Evolutionary conservation across 139 green algal genomes (phyloP).

Genomic region (Coccomyxa sp.): DNA sequence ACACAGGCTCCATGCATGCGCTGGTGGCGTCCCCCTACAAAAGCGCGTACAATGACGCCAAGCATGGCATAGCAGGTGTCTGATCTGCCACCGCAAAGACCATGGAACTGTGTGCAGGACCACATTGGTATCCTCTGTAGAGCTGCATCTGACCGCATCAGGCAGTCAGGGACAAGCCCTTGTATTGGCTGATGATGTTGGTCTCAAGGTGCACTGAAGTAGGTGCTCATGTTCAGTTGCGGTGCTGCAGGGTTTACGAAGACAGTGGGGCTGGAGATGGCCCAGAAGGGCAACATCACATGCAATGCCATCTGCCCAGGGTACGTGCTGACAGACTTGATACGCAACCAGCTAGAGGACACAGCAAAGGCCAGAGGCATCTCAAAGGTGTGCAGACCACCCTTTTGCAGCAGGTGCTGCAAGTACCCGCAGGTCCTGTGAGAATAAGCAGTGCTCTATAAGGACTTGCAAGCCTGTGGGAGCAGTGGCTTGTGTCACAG

Average conservation of each 20-base stretch:
- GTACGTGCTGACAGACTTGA: constrained; percentile 63
- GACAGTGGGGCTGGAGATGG: constrained; percentile 72
- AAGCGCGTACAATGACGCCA: constrained; percentile 87
- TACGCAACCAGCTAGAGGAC: constrained; percentile 66
- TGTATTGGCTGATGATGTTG: too few relatives aligned
- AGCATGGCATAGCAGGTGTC: constrained; percentile 71
- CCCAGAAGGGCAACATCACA: constrained; percentile 55
- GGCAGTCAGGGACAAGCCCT: too few relatives aligned
- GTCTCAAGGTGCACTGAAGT: too few relatives aligned
- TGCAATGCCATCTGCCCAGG: constrained; percentile 54
- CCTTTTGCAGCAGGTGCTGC: not conserved
- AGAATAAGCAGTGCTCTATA: too few relatives aligned
- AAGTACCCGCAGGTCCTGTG: too few relatives aligned
- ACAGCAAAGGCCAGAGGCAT: constrained; percentile 67
- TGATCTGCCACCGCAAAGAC: too few relatives aligned
- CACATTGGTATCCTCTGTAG: too few relatives aligned
- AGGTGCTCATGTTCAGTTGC: not conserved
- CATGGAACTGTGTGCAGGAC: too few relatives aligned
- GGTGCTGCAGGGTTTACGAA: constrained; percentile 70
- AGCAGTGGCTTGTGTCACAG: too few relatives aligned
- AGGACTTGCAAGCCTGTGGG: not conserved
- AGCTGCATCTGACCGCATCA: too few relatives aligned
- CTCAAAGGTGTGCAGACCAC: constrained; percentile 29
- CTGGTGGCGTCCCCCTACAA: constrained; percentile 87
- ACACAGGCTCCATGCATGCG: constrained; percentile 84